These are phyloP conservation scores for Paramecium caudatum DNA, from an alignment of 73 alveolate genomes.

Conservation along the genomic window DNA sequence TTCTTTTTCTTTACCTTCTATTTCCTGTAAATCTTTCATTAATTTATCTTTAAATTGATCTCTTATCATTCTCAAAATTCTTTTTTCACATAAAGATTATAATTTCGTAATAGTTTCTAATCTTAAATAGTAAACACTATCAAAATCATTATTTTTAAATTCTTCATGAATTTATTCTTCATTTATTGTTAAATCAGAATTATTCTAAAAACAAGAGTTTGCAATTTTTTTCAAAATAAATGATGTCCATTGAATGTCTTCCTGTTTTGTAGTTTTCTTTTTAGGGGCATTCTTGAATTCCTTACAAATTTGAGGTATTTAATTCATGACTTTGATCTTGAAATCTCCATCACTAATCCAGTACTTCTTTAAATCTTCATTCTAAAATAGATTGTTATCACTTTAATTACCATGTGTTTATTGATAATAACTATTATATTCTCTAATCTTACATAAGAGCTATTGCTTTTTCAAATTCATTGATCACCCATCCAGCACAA, in stretches of 20 bases:
- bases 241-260: conserved; percentile 56
- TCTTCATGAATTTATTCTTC: not conserved
- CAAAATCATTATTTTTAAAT: conserved; percentile 13
- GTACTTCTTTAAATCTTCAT: not conserved
- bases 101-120: not conserved
- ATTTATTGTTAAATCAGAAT: not conserved
- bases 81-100: conserved; percentile 17
- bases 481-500: conserved; percentile 64
- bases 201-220: not conserved
- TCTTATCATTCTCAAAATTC: conserved; percentile 52
- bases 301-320: conserved; percentile 49
- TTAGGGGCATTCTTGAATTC: conserved; percentile 62
- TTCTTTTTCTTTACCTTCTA: not conserved
- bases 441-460: not conserved
- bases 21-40: conserved; percentile 10
- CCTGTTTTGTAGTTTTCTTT: conserved; percentile 22
- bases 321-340: not conserved
- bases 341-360: conserved; percentile 14
- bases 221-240: conserved; percentile 10
- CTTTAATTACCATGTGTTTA: not conserved
- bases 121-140: not conserved
- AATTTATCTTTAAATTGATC: conserved; percentile 47
- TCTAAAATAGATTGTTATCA: not conserved
- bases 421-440: conserved; percentile 24
- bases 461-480: conserved; percentile 47